phyloP scores from a whole-genome alignment of 176 grass and related monocot genomes.

The Juncus effusus region DNA sequence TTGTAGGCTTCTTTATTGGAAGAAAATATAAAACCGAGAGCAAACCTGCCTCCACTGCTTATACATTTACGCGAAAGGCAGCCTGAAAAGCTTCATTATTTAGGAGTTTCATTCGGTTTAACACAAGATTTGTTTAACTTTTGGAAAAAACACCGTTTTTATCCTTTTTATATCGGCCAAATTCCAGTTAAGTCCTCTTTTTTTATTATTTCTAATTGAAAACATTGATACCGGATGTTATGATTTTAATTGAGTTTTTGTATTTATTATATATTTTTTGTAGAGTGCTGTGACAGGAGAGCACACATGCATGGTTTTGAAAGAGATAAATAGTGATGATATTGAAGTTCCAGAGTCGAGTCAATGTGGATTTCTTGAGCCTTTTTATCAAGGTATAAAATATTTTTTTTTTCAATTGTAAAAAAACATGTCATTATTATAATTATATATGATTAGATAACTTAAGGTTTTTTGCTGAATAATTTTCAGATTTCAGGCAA shows the following conservation, averaged over 20 bases:
- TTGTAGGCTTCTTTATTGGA: constrained; percentile 83
- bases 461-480: constrained; percentile 25
- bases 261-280: constrained; percentile 11
- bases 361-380: constrained; percentile 72
- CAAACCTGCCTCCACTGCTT: constrained; percentile 86
- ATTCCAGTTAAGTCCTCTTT: constrained; percentile 54
- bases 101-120: constrained; percentile 92
- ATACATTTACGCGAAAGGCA: constrained; percentile 51
- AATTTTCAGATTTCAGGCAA: constrained; percentile 73
- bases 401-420: background rate
- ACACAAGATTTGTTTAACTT: constrained; percentile 87
- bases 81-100: constrained; percentile 85
- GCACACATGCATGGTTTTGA: constrained; percentile 91
- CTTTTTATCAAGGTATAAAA: constrained; percentile 74
- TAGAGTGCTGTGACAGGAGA: constrained; percentile 98
- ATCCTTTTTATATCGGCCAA: constrained; percentile 91
- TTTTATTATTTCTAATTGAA: no score
- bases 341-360: constrained; percentile 45
- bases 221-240: no score
- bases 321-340: constrained; percentile 69
- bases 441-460: background rate
- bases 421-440: no score
- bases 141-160: constrained; percentile 85
- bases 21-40: constrained; percentile 72
- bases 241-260: background rate